Base-by-base conservation (phyloP, 331 rosid genomes). In the Spiraea crenata region DNA sequence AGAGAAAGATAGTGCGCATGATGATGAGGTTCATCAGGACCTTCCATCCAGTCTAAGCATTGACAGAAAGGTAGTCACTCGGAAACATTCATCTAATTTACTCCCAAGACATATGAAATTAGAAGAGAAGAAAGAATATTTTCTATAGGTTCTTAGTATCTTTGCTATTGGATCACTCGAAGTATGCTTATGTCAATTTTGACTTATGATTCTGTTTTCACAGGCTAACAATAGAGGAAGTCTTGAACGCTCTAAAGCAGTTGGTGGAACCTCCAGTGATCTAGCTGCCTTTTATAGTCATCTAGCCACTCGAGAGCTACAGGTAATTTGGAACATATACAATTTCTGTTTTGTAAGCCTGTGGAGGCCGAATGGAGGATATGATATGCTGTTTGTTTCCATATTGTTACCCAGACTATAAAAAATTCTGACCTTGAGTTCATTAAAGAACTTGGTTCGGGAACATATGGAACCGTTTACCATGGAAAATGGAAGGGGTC, bases 401-500 rank as follows among this genome's bases (percentile, higher is more conserved):
- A 7, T 52, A 48, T 63, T 69, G 25, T 49, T 25, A 5, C 57
- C 63, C 69, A 79, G 83, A 74, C 69, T 34, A 79, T 79, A 2
- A 74, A 57, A 56, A 14, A 41, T 52, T 39, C 63, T 63, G 80
- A 79, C 59, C 83, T 79, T 63, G 83, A 79, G 73, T 70, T 46
- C 55, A 70, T 74, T 57, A 79, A 69, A 59, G 80, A 74, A 72
- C 73, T 79, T n/a, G 79, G 83, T 57, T 79, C 76, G 0, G 83
- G 80, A 44, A 79, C 76, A 39, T 79, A 74, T 63, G 83, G 83
- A 70, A 74, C 79, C 5, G 83, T 79, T 63, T 70, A 61, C 76
- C 31, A 61, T 50, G 83, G 83, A 50, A 79, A 79, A 58, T 79
- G 83, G 80, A 79, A 74, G 80, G 80, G 83, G 3, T 74, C 79